Evolutionary conservation across 2,329 filamentous ascomycete species (phyloP).

Genomic region (Neonectria punicea): DNA sequence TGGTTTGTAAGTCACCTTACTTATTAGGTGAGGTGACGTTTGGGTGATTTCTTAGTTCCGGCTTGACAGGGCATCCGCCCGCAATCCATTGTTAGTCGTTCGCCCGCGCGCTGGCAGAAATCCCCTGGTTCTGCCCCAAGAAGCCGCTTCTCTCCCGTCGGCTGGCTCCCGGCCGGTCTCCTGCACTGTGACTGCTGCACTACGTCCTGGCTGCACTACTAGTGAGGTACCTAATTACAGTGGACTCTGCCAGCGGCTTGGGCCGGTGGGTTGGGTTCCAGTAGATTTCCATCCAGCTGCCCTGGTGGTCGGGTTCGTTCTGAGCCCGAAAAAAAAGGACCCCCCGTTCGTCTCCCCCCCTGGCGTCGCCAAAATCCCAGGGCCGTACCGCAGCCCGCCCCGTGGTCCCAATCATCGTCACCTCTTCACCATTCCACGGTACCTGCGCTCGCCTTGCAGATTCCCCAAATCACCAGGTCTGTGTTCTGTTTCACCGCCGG

Average conservation of each 20-base stretch:
- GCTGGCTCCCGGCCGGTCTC: constrained; percentile 6
- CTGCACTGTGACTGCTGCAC: constrained; percentile 10
- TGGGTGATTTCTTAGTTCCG: neutral
- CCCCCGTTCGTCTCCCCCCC: neutral
- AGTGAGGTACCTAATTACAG: neutral
- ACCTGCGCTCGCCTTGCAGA: constrained; percentile 40
- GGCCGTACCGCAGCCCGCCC: constrained; percentile 31
- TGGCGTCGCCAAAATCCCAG: constrained; percentile 25
- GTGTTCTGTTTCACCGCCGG: constrained; percentile 20
- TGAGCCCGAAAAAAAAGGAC: neutral
- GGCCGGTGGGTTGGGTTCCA: constrained; percentile 5
- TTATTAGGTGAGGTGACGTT: neutral
- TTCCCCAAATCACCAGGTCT: constrained; percentile 30
- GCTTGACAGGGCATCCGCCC: neutral
- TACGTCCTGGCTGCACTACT: constrained; percentile 8
- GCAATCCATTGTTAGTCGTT: constrained; percentile 3
- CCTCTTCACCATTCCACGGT: constrained; percentile 35
- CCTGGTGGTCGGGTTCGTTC: constrained; percentile 3
- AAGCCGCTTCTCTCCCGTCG: neutral
- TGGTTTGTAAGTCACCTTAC: neutral
- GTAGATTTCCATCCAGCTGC: neutral
- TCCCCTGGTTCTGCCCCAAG: neutral
- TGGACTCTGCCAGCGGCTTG: constrained; percentile 16
- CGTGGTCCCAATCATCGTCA: constrained; percentile 36
- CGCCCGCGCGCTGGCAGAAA: constrained; percentile 8